These are phyloP conservation scores for Cercospora sp. DNA, from an alignment of 2,329 filamentous ascomycete species.

Conservation along the genomic window DNA sequence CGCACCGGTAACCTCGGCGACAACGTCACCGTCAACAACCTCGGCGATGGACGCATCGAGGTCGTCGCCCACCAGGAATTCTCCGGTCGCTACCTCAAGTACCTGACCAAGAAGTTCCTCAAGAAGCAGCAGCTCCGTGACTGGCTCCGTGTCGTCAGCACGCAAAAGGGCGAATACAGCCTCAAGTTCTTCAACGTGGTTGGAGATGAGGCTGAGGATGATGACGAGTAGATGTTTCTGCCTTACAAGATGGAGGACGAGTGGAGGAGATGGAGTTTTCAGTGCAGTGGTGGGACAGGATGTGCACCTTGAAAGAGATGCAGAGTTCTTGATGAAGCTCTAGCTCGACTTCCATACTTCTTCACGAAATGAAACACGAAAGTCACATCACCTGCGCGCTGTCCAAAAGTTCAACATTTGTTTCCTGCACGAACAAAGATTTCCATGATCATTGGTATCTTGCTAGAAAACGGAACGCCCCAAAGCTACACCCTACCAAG, in stretches of 20 bases:
- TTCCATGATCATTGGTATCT: slow-evolving; percentile 8
- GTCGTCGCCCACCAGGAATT: slow-evolving; percentile 96
- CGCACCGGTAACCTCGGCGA: slow-evolving; percentile 98
- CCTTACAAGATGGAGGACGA: background rate
- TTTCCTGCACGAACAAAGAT: background rate
- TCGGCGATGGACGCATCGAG: slow-evolving; percentile 96
- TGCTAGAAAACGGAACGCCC: background rate
- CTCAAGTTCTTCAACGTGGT: slow-evolving; percentile 99
- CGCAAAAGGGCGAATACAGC: slow-evolving; percentile 97
- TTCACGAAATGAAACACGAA: background rate
- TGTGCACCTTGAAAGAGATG: background rate
- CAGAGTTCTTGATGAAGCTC: background rate
- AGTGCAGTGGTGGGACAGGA: background rate
- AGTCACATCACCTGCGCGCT: background rate
- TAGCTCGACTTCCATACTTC: background rate
- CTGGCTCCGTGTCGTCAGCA: slow-evolving; percentile 98
- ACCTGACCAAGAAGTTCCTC: slow-evolving; percentile 99
- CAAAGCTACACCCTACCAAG: background rate
- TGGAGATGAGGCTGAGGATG: slow-evolving; percentile 95
- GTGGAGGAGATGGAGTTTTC: background rate
- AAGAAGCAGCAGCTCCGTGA: slow-evolving; percentile 99
- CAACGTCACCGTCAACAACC: slow-evolving; percentile 82
- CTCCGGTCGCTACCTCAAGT: slow-evolving; percentile 99
- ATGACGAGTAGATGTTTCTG: slow-evolving; percentile 76
- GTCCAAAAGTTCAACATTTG: background rate